phyloP scores from a whole-genome alignment of 2,329 filamentous ascomycete genomes.

The Nigrograna mackinnonii region DNA sequence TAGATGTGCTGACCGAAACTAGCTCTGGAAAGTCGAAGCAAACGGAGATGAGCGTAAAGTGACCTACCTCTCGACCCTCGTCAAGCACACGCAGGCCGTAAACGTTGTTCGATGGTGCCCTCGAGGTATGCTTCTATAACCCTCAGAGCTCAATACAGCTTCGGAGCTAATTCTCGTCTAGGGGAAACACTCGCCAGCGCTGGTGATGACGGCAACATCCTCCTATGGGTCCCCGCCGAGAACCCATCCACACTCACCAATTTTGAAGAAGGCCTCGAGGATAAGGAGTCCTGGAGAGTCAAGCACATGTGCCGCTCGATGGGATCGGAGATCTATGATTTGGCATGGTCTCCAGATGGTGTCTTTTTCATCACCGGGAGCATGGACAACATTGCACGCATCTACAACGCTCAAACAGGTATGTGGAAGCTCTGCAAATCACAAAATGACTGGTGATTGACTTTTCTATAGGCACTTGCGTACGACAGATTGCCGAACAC shows the following conservation, averaged over 20 bases:
- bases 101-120: slow-evolving; percentile 98
- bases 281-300: slow-evolving; percentile 95
- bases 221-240: slow-evolving; percentile 93
- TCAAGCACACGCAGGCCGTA: slow-evolving; percentile 94
- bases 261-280: slow-evolving; percentile 83
- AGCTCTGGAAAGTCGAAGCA: slow-evolving; percentile 90
- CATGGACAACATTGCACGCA: slow-evolving; percentile 98
- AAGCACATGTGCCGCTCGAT: slow-evolving; percentile 98
- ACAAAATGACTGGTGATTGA: slow-evolving; percentile 15
- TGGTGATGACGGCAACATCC: slow-evolving; percentile 95
- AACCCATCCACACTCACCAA: slow-evolving; percentile 67
- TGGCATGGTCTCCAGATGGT: slow-evolving; percentile 98
- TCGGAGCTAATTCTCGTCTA: slow-evolving; percentile 43
- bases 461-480: slow-evolving; percentile 40
- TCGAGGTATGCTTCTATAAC: slow-evolving; percentile 66
- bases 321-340: slow-evolving; percentile 94
- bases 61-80: slow-evolving; percentile 86
- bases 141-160: not conserved
- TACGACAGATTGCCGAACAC: slow-evolving; percentile 94
- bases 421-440: slow-evolving; percentile 32
- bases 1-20: slow-evolving; percentile 40
- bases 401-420: slow-evolving; percentile 94
- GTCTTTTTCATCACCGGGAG: slow-evolving; percentile 96
- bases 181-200: slow-evolving; percentile 93
- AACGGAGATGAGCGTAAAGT: slow-evolving; percentile 86